Evolutionary conservation across 768 basidiomycete genomes (phyloP).

Genomic region (Boletus fagicola): DNA sequence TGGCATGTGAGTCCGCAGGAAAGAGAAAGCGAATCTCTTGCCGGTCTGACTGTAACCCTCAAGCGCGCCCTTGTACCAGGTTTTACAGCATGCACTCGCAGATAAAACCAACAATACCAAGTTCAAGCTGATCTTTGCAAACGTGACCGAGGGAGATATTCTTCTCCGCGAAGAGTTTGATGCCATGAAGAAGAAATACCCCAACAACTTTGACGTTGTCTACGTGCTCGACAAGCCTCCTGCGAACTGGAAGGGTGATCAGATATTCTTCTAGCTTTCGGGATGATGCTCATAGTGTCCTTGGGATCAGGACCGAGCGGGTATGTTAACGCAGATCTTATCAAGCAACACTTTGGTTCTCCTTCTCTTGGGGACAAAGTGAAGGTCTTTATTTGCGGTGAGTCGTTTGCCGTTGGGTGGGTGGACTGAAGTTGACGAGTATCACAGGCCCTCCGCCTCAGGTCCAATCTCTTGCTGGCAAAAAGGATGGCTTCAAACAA

Average conservation of each 20-base stretch:
- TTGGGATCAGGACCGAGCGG: constrained; percentile 57
- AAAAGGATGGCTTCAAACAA: constrained; percentile 86
- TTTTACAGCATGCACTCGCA: constrained; percentile 69
- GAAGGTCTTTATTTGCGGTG: constrained; percentile 89
- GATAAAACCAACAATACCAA: constrained; percentile 87
- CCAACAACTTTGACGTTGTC: constrained; percentile 73
- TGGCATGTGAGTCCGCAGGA: constrained; percentile 65
- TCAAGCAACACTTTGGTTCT: constrained; percentile 71
- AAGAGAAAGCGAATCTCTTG: neutral
- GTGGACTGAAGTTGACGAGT: neutral
- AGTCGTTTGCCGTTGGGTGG: constrained; percentile 20
- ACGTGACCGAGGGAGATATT: constrained; percentile 88
- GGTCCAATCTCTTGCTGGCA: constrained; percentile 83
- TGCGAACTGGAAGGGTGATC: constrained; percentile 56
- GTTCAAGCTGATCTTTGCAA: constrained; percentile 89
- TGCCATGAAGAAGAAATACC: constrained; percentile 61
- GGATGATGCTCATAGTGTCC: constrained; percentile 4
- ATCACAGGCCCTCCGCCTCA: constrained; percentile 73
- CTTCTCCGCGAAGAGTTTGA: constrained; percentile 80
- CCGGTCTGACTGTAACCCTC: constrained; percentile 1
- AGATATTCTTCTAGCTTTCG: neutral
- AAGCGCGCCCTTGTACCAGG: constrained; percentile 83
- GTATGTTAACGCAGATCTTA: constrained; percentile 67
- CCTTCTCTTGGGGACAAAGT: constrained; percentile 69
- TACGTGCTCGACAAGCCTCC: constrained; percentile 83